Evolutionary conservation across 148 eudicot genomes (phyloP).

Genomic region (Fallopia convolvulus): DNA sequence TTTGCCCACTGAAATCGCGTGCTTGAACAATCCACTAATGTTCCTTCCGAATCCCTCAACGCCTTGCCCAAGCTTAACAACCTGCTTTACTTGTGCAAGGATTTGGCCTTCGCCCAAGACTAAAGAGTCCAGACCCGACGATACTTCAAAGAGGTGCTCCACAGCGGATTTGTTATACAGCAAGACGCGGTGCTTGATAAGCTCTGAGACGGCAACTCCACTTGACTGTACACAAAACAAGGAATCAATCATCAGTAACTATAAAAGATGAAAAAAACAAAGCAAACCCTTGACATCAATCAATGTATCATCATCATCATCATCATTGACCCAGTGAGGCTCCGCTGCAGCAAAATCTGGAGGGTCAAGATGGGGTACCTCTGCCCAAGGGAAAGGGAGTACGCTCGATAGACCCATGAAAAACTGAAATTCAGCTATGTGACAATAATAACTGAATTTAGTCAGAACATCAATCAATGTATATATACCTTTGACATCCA

Average conservation of each 20-base stretch:
- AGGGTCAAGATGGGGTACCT: no score
- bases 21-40: conserved; percentile 83
- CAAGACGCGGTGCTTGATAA: conserved; percentile 74
- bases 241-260: neutral
- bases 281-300: no score
- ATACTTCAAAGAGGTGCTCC: conserved; percentile 87
- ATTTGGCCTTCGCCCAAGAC: conserved; percentile 95
- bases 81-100: conserved; percentile 93
- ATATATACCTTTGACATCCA: conserved; percentile 90
- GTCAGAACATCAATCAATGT: no score
- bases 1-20: conserved; percentile 87
- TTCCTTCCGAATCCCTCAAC: conserved; percentile 83
- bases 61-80: conserved; percentile 85
- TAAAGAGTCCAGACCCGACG: conserved; percentile 88
- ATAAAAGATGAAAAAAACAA: no score
- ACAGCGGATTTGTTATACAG: conserved; percentile 76
- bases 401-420: no score
- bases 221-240: conserved; percentile 47
- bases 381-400: no score
- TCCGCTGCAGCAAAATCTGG: no score
- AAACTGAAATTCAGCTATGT: no score
- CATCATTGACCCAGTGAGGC: no score
- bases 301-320: no score
- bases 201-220: conserved; percentile 75
- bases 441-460: no score